Base-by-base conservation (phyloP, 495 filamentous ascomycete genomes). In the Rostrohypoxylon terebratum region DNA sequence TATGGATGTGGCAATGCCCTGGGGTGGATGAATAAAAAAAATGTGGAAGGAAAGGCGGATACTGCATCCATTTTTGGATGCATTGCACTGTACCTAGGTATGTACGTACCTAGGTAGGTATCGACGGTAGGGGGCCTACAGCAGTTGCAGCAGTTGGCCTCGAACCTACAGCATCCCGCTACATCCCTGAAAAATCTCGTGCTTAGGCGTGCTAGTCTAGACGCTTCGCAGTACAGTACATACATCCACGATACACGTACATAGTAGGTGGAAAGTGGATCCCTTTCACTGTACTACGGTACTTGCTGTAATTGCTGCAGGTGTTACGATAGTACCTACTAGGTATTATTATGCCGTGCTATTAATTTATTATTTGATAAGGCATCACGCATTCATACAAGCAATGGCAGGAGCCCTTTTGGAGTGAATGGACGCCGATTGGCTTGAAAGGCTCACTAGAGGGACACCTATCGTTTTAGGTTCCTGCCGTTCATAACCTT, bases 1-100 rank as follows among this genome's bases (percentile, higher is more conserved):
- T 62, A 55, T n/a, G n/a, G n/a, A n/a, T 73, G 70, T 73, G 70
- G 70, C 70, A 73, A 73, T 73, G 28, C 70, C 69, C 59, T 54
- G 63, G 33, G 38, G 8, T 55, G 42, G 47, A 53, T 57, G 63
- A 48, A 50, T 59, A 42, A 40, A 51, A 51, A 57, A 34, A 13
- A 72, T 64, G 45, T 45, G 59, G 67, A 68, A 40, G 58, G 69
- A 42, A 70, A 59, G 40, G 60, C 60, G 34, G 53, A 36, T 40
- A 53, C 40, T 23, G 66, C 45, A 69, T 45, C 16, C 25, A 36
- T 18, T 18, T 40, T 51, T 66, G 63, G 63, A 66, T 57, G 53
- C 31, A 54, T 42, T 42, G 28, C 48, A 23, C 48, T 31, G 31
- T 55, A 55, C 31, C 51, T 31, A 55, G 14, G 21, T 18, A 45